Base-by-base conservation (phyloP, 345 rosid species). In the Murraya koenigii region DNA sequence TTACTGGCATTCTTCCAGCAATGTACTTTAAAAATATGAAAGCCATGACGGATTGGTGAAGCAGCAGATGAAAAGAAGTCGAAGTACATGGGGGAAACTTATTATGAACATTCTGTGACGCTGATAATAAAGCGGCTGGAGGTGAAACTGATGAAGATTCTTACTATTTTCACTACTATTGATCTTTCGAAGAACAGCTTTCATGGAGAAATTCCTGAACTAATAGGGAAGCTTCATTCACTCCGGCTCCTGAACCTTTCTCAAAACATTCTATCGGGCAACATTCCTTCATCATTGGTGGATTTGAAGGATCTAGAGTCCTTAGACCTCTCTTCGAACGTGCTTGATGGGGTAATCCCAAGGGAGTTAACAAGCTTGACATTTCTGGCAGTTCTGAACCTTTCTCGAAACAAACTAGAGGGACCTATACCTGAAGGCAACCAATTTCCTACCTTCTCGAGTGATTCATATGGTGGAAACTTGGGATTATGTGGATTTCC, bases 401-500 rank as follows among this genome's bases (percentile, higher is more conserved):
- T 60, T 7, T 60, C 65, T 3, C 65, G 25, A 25, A 60, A 1
- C 66, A 3, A 38, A 4, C 77, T 84, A 22, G 30, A 5, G 0
- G 84, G 84, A 36, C 67, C 10, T 8, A 60, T 83, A 6, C 85
- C 85, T 59, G 20, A 6, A 41, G 79, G 82, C 3, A 25, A 14
- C 47, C 64, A n/a, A 2, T 60, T 30, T 22, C 6, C 2, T 35
- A 54, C 59, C 15, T 63, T 19, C 10, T 6, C 4, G 52, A 66
- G 13, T 1, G 44, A 41, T 62, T 78, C 83, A 0, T 85, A 33
- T 26, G 0, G 1, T 0, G 80, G 67, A 10, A 85, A 82, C 38
- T 0, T 2, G 7, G 85, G 84, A 8, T 63, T 82, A n/a, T 75
- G 82, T 0, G 84, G 85, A 20, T 61, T 28, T 32, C 80, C 80